Evolutionary conservation across 352 stramenopile genomes (phyloP), one percentile per base, ranked within the genome.

Genomic region (Phytopythium montanum): DNA sequence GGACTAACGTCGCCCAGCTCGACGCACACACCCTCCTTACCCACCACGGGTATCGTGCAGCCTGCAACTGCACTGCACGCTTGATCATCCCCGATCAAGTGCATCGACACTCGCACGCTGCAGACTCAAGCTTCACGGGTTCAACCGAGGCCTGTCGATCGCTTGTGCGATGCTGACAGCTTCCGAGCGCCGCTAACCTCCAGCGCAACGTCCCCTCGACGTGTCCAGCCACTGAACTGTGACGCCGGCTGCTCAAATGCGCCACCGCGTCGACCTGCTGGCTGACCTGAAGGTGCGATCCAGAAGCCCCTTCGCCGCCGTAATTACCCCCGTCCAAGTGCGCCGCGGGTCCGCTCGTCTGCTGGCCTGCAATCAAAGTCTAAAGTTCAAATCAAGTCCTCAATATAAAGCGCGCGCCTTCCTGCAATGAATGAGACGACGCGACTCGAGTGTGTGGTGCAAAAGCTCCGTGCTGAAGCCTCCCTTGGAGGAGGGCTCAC

Each of bases 381-480:
- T 16, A 50, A 51, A n/a, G 21, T 33, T 38, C 25, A 39, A 58
- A 38, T n/a, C 26, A 49, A 58, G 36, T 31, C n/a, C 25, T 49
- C 23, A 58, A 59, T 36, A 36, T 12, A 59, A 36, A 10, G 14
- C 38, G 34, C n/a, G 28, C 53, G 19, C 25, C 31, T 12, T 10
- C 31, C 31, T 42, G 53, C 26, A 53, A 18, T 21, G 18, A 56
- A 44, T 14, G n/a, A 55, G 12, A 46, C 33, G 31, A 19, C 10
- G 23, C 51, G 10, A 28, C 3, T 7, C 5, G 16, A n/a, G 54
- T 38, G 18, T 34, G 23, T 55, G 5, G 25, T 39, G n/a, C 62
- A 81, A 75, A 76, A 81, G 72, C 72, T 81, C 75, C 60, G 59
- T 63, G 63, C 62, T 64, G 62, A 77, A 81, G 69, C 62, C 59